Evolutionary conservation across 1,284 basidiomycete genomes (phyloP), one percentile per base, ranked within the genome.

Genomic region (Leccinum pachyderme): DNA sequence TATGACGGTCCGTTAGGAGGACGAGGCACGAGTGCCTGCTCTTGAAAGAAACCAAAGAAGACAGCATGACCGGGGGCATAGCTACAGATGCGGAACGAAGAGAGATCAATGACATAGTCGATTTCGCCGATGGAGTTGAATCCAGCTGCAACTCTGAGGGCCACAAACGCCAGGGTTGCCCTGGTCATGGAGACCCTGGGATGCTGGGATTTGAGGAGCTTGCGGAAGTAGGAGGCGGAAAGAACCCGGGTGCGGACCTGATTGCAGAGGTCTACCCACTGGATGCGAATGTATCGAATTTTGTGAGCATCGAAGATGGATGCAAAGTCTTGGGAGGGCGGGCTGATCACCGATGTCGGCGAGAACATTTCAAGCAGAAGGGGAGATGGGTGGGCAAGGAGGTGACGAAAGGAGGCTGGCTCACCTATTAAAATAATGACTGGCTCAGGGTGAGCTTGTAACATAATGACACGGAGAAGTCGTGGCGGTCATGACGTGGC

Each of bases 1-100:
- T 81, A 56, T 2, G 73, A 68, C 1, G 65, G 61, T 0, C 72
- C 73, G 22, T 67, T 68, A 7, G 63, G 18, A 18, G 18, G 59
- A 8, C 62, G 64, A 15, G 65, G 67, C 25, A 72, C 58, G 0
- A 79, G 74, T 1, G 59, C 60, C 59, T 84, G 84, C 61, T 86
- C 78, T 64, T 87, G 74, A 64, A 87, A 85, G 75, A 77, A 84
- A 3, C 86, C 86, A 70, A 86, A 74, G 24, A 89, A 72, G 53
- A 70, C 78, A 2, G 79, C 83, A 58, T 87, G 83, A 0, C 80
- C 78, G 0, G 78, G 77, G 1, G 82, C 80, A 53, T 84, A 87
- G 12, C 76, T 70, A 51, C 80, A 81, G 2, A 74, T 48, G 46
- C 81, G 76, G 51, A 84, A 63, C 7, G 80, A 79, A 15, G 72